Evolutionary conservation across 192 early-diverging fungal species (phyloP).

Genomic region (Pilobolus umbonatus): DNA sequence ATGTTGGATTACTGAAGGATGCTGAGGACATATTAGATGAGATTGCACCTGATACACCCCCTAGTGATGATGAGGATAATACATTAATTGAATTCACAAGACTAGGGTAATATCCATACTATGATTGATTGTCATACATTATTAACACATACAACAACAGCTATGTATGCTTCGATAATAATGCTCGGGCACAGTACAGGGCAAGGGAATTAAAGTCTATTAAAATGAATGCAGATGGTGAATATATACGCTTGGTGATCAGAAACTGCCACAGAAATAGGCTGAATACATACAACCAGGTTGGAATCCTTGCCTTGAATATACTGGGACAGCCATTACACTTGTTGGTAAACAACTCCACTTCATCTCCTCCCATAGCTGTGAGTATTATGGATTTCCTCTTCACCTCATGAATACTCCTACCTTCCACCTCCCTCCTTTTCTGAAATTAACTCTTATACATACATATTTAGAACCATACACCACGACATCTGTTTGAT

Average conservation of each 20-base stretch:
- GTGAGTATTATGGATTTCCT: neutral
- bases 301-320: constrained; percentile 15
- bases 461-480: constrained; percentile 18
- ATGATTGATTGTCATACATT: too few relatives aligned
- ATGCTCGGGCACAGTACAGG: constrained; percentile 54
- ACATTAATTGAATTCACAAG: constrained; percentile 33
- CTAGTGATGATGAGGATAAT: constrained; percentile 13
- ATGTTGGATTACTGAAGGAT: constrained; percentile 41
- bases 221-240: constrained; percentile 61
- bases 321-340: constrained; percentile 13
- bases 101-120: constrained; percentile 25
- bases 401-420: neutral
- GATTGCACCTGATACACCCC: neutral
- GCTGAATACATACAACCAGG: constrained; percentile 69
- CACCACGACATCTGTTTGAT: constrained; percentile 13
- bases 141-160: too few relatives aligned
- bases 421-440: neutral
- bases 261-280: constrained; percentile 67
- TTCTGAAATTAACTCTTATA: neutral
- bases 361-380: neutral
- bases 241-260: constrained; percentile 63
- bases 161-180: constrained; percentile 66
- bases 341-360: neutral
- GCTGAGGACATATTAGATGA: neutral
- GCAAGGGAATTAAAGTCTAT: constrained; percentile 73